These are phyloP conservation scores for Madurella mycetomatis DNA, from an alignment of 2,329 filamentous ascomycete species.

Conservation along the genomic window DNA sequence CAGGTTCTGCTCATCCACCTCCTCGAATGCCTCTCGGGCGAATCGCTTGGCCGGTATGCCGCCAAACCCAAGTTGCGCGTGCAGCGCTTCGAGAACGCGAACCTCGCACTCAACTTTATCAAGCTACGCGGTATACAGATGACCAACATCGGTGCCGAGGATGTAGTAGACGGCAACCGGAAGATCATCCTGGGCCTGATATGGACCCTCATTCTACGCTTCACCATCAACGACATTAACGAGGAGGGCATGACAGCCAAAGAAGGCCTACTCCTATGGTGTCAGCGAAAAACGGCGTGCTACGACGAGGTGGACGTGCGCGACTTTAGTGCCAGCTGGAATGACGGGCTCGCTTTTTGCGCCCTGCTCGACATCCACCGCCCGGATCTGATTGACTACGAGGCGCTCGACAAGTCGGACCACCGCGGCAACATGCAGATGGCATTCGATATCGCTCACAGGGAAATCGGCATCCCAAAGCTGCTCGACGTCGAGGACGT, in stretches of 20 bases:
- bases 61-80: conserved; percentile 94
- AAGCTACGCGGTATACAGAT: conserved; percentile 80
- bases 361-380: conserved; percentile 94
- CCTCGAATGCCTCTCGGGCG: conserved; percentile 89
- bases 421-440: conserved; percentile 97
- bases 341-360: conserved; percentile 94
- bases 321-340: conserved; percentile 96
- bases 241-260: conserved; percentile 97
- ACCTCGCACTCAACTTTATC: conserved; percentile 90
- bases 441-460: conserved; percentile 91
- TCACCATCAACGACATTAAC: conserved; percentile 98
- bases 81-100: conserved; percentile 97
- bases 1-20: conserved; percentile 94
- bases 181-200: conserved; percentile 97
- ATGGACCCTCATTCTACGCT: conserved; percentile 96
- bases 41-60: conserved; percentile 94
- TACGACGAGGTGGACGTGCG: conserved; percentile 95
- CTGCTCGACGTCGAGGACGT: conserved; percentile 97
- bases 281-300: conserved; percentile 96
- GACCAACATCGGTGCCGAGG: conserved; percentile 97
- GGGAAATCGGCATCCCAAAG: conserved; percentile 95
- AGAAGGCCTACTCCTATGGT: conserved; percentile 92
- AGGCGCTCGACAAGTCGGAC: conserved; percentile 87
- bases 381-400: conserved; percentile 95
- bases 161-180: conserved; percentile 94